Base-by-base conservation (phyloP, 495 filamentous ascomycete species). In the Gamarada debralockiae region DNA sequence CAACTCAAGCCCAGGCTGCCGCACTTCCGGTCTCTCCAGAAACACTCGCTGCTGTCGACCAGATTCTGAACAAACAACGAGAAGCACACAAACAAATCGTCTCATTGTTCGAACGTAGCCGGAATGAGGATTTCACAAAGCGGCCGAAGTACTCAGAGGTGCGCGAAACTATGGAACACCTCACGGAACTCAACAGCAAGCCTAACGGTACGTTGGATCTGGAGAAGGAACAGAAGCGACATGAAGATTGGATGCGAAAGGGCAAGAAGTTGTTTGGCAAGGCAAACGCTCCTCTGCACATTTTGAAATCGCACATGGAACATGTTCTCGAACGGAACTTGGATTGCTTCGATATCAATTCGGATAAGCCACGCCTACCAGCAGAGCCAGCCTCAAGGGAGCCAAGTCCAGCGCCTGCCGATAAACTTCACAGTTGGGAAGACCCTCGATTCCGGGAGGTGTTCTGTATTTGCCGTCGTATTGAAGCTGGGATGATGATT, bases 181-280 rank as follows among this genome's bases (percentile, higher is more conserved):
- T 99, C 14, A 83, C 86, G 55, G 87, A 92, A 48, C 75, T 97
- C 10, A 92, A 93, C 55, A 95, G 90, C 62, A 95, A 96, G 62
- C 93, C 93, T 0, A 77, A 75, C 23, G 93, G 93, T 3, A 95
- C 92, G 0, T 76, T 95, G 40, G 93, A 99, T 65, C 76, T 99
- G 20, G 93, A 99, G 63, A 90, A 89, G 58, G 90, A 97, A 64
- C 89, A 95, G 66, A 95, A 92, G 64, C 84, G 89, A 12, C 93
- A 99, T 59, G 93, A 97, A 61, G 95, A 99, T 65, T 99, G 93
- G 93, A 99, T 99, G 93, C 76, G 93, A 37, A 89, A 91, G 59
- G 93, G 93, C 24, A 99, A 99, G 71, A 97, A 97, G 70, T 72
- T 99, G 0, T 99, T 99, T 59, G 95, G 95, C 33, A 99, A 99